Percentiles rank a stretch among this genome's conserved stretches.
phyloP scores from a whole-genome alignment of 768 basidiomycete species.

The Rubroboletus satanas region DNA sequence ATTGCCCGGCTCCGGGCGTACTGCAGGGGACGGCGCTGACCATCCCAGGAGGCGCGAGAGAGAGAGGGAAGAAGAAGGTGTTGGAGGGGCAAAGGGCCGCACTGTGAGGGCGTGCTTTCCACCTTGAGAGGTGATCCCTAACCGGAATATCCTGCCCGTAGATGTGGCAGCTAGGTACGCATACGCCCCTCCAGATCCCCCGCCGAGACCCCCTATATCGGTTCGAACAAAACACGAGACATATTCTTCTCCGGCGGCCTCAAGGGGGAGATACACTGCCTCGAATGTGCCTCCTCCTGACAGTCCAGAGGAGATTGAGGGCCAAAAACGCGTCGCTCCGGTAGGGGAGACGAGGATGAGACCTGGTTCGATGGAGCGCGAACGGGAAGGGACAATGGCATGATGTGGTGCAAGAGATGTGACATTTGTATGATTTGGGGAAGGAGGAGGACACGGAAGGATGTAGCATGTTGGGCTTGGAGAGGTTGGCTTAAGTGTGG shows the following conservation, averaged over 20 bases:
- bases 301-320: conserved; percentile 77
- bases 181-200: conserved; percentile 6
- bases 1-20: conserved; percentile 51
- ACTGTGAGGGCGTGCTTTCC: conserved; percentile 61
- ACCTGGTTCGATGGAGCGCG: conserved; percentile 63
- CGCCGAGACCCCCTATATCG: conserved; percentile 44
- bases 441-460: conserved; percentile 61
- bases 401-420: conserved; percentile 49
- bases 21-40: conserved; percentile 36
- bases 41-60: conserved; percentile 42
- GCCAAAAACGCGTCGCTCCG: conserved; percentile 83
- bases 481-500: conserved; percentile 59
- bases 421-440: conserved; percentile 39
- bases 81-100: conserved; percentile 55
- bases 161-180: conserved; percentile 65
- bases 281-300: conserved; percentile 70
- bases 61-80: conserved; percentile 40
- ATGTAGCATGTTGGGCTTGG: conserved; percentile 73
- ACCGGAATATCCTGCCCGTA: conserved; percentile 58
- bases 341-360: conserved; percentile 70
- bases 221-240: conserved; percentile 65
- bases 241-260: conserved; percentile 47
- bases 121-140: conserved; percentile 61
- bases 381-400: conserved; percentile 61
- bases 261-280: conserved; percentile 43